Evolutionary conservation across 495 filamentous ascomycete genomes (phyloP).

Genomic region (Rhypophila decipiens): DNA sequence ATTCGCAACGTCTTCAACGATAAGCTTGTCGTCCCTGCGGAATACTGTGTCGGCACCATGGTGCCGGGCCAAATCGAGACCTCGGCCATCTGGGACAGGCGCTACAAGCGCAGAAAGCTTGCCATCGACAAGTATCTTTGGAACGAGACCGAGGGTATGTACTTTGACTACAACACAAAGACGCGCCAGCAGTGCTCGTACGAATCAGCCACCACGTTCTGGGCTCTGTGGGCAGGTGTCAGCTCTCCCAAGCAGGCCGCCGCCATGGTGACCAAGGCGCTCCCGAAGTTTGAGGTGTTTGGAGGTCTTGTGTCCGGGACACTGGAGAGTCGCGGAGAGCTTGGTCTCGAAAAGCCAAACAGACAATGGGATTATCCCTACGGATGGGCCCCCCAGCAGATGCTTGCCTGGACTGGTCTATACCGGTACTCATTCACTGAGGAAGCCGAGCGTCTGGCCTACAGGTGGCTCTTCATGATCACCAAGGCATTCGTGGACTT

Average conservation of each 20-base stretch:
- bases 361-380: constrained; percentile 98
- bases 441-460: constrained; percentile 79
- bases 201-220: constrained; percentile 87
- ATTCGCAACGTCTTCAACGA: constrained; percentile 81
- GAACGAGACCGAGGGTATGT: constrained; percentile 87
- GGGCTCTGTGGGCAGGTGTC: constrained; percentile 92
- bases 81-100: constrained; percentile 82
- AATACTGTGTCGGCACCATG: constrained; percentile 61
- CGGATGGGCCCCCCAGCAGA: constrained; percentile 98
- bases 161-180: constrained; percentile 88
- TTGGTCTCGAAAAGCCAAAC: constrained; percentile 79
- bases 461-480: constrained; percentile 97
- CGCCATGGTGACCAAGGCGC: constrained; percentile 62
- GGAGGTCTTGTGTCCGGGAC: constrained; percentile 90
- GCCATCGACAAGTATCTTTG: constrained; percentile 85
- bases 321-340: constrained; percentile 70
- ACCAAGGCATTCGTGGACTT: constrained; percentile 95
- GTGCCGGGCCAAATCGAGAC: constrained; percentile 60
- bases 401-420: constrained; percentile 91
- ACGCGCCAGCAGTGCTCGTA: constrained; percentile 71
- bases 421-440: constrained; percentile 84
- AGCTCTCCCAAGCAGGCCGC: constrained; percentile 73
- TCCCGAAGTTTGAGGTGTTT: constrained; percentile 79
- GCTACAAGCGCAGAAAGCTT: constrained; percentile 69
- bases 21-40: constrained; percentile 65